phyloP scores from a whole-genome alignment of 2,329 filamentous ascomycete species.

The Epichloe festucae region DNA sequence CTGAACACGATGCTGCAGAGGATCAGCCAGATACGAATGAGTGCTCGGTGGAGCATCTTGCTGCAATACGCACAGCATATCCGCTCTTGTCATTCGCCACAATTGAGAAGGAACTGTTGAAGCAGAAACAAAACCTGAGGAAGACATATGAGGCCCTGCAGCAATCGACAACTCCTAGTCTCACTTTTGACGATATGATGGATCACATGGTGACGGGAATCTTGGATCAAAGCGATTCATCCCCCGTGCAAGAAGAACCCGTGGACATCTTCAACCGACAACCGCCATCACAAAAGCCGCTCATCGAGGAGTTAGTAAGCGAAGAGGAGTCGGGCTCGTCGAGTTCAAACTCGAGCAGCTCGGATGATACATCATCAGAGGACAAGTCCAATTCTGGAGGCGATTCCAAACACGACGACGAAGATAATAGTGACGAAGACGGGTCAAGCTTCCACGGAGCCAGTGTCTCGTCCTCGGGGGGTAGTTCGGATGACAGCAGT shows the following conservation, averaged over 20 bases:
- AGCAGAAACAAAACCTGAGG: conserved; percentile 21
- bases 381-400: not conserved
- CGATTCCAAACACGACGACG: not conserved
- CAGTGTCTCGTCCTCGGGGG: not conserved
- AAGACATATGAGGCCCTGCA: conserved; percentile 25
- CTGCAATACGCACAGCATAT: conserved; percentile 29
- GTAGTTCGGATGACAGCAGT: not conserved
- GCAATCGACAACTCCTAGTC: conserved; percentile 17
- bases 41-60: conserved; percentile 18
- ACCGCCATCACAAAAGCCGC: conserved; percentile 10
- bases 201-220: conserved; percentile 14
- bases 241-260: not conserved
- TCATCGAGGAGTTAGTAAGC: conserved; percentile 15
- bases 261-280: not conserved
- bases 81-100: conserved; percentile 23
- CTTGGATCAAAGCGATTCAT: conserved; percentile 1
- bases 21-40: conserved; percentile 8
- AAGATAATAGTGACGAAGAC: not conserved
- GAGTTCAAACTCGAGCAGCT: conserved; percentile 1
- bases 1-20: not conserved
- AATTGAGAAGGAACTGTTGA: conserved; percentile 23
- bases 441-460: not conserved
- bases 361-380: conserved; percentile 6
- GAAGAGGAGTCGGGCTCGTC: not conserved
- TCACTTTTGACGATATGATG: conserved; percentile 21